These are phyloP conservation scores for Colletotrichum ledebouriae DNA, from an alignment of 2,329 filamentous ascomycete genomes.

Conservation along the genomic window DNA sequence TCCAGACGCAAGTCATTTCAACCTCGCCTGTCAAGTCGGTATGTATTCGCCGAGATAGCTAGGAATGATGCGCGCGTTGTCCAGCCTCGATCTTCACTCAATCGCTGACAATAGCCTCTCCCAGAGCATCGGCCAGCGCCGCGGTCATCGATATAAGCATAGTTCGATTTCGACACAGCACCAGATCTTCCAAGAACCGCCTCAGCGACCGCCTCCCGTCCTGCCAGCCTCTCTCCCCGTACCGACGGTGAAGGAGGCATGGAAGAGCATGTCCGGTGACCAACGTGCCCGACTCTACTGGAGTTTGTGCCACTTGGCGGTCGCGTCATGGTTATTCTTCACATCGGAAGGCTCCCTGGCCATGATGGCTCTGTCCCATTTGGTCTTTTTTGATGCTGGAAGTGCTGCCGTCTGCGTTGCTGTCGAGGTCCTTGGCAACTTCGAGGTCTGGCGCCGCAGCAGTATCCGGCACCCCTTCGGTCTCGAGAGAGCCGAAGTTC, in stretches of 20 bases:
- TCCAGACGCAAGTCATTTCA: slow-evolving; percentile 84
- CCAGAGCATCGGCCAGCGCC: slow-evolving; percentile 89
- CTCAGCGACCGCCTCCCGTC: slow-evolving; percentile 85
- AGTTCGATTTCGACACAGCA: slow-evolving; percentile 90
- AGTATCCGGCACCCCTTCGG: slow-evolving; percentile 95
- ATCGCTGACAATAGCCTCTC: slow-evolving; percentile 33
- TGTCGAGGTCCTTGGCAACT: slow-evolving; percentile 94
- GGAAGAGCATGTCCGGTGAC: slow-evolving; percentile 88
- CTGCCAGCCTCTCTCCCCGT: slow-evolving; percentile 93
- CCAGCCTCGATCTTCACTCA: slow-evolving; percentile 8
- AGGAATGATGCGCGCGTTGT: slow-evolving; percentile 16
- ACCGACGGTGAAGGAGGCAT: slow-evolving; percentile 89
- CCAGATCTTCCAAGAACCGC: slow-evolving; percentile 95
- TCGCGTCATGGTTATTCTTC: slow-evolving; percentile 89
- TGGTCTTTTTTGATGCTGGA: slow-evolving; percentile 95
- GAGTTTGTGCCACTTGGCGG: slow-evolving; percentile 88
- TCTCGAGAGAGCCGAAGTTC: slow-evolving; percentile 90
- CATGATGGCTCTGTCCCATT: slow-evolving; percentile 90
- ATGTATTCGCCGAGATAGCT: slow-evolving; percentile 49
- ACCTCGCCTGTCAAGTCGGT: slow-evolving; percentile 84
- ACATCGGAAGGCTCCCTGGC: slow-evolving; percentile 87
- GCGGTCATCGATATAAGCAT: slow-evolving; percentile 98
- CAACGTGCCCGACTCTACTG: slow-evolving; percentile 88
- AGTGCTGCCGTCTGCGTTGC: slow-evolving; percentile 91
- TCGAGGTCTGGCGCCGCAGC: slow-evolving; percentile 96